phyloP scores from a whole-genome alignment of 78 protist species.

The Neovahlkampfia damariscottae region DNA sequence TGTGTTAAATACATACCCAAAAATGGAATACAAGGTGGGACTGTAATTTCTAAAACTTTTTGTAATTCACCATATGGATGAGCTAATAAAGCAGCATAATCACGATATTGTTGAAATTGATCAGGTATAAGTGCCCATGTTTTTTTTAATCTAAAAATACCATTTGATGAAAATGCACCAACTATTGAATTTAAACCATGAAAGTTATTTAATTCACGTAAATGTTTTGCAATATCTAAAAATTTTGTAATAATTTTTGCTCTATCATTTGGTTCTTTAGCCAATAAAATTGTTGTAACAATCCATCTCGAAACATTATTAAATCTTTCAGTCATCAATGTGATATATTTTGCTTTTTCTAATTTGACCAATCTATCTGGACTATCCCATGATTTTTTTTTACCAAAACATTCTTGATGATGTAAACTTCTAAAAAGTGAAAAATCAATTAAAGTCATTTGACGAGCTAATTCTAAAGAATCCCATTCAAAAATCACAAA shows the following conservation, averaged over 20 bases:
- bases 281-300: neutral
- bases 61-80: too few species aligned
- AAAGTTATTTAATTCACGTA: slow-evolving; percentile 53
- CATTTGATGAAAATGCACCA: neutral
- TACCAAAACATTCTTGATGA: slow-evolving; percentile 42
- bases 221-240: slow-evolving; percentile 27
- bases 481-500: neutral
- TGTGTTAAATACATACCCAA: too few species aligned
- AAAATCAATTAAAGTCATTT: slow-evolving; percentile 52
- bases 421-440: slow-evolving; percentile 34
- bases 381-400: slow-evolving; percentile 59
- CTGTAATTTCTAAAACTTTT: too few species aligned
- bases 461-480: slow-evolving; percentile 51
- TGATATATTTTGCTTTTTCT: slow-evolving; percentile 40
- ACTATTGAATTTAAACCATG: slow-evolving; percentile 22
- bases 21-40: too few species aligned
- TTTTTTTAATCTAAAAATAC: neutral
- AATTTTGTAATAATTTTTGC: slow-evolving; percentile 2
- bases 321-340: slow-evolving; percentile 53
- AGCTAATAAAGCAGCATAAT: too few species aligned
- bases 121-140: too few species aligned
- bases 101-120: too few species aligned
- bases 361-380: slow-evolving; percentile 47
- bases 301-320: slow-evolving; percentile 18
- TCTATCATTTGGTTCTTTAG: slow-evolving; percentile 3